phyloP scores from a whole-genome alignment of 192 early-diverging fungal species.

The Coemansia sp. region DNA sequence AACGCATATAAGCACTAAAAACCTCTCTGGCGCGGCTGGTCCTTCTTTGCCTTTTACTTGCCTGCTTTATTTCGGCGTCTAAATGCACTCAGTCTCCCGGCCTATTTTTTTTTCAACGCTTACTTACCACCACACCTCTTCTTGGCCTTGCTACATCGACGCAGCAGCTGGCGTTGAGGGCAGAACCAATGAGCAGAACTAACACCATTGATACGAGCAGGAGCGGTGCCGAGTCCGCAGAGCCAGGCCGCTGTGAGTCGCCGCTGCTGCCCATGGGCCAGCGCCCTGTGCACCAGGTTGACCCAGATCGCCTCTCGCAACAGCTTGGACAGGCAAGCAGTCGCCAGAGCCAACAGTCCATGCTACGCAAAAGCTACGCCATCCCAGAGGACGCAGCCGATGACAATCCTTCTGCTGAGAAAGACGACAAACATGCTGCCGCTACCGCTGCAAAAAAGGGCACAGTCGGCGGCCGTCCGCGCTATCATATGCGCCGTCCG shows the following conservation, averaged over 20 bases:
- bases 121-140: too few species aligned
- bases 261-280: slow-evolving; percentile 55
- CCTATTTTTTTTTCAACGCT: too few species aligned
- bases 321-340: slow-evolving; percentile 28
- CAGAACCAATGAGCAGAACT: slow-evolving; percentile 7
- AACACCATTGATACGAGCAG: not conserved
- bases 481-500: slow-evolving; percentile 27
- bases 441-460: not conserved
- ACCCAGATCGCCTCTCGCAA: slow-evolving; percentile 39
- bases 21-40: not conserved
- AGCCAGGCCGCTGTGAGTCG: slow-evolving; percentile 49
- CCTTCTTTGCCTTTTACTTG: too few species aligned
- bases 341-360: slow-evolving; percentile 46
- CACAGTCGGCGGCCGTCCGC: slow-evolving; percentile 4
- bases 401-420: not conserved
- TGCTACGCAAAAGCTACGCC: slow-evolving; percentile 44
- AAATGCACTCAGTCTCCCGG: too few species aligned
- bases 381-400: slow-evolving; percentile 35
- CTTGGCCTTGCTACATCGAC: too few species aligned
- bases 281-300: slow-evolving; percentile 19
- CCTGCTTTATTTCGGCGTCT: too few species aligned
- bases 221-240: slow-evolving; percentile 10
- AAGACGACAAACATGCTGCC: not conserved
- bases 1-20: not conserved
- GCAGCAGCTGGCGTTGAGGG: not conserved